Evolutionary conservation across 2,329 filamentous ascomycete genomes (phyloP).

Genomic region (Arthroderma sp.): DNA sequence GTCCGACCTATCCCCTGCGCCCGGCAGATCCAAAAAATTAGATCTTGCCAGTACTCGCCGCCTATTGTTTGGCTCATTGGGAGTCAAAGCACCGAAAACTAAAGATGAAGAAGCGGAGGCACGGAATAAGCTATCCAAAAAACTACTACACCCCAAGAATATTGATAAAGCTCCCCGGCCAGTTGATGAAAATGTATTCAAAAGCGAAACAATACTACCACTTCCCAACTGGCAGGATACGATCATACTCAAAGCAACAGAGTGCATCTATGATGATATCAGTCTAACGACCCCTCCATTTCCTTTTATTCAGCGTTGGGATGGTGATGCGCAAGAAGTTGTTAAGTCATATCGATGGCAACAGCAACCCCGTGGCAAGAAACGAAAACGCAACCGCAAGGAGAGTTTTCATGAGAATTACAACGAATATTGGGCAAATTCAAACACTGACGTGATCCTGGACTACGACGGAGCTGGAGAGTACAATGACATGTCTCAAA

Average conservation of each 20-base stretch:
- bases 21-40: conserved; percentile 31
- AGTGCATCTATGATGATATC: conserved; percentile 62
- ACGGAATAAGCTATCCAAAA: conserved; percentile 46
- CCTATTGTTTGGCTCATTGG: conserved; percentile 59
- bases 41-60: conserved; percentile 52
- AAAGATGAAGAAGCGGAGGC: conserved; percentile 55
- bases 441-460: conserved; percentile 2
- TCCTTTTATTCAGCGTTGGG: conserved; percentile 83
- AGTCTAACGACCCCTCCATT: conserved; percentile 67
- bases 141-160: conserved; percentile 29
- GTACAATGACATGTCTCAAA: too few relatives aligned
- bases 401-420: neutral
- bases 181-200: conserved; percentile 12
- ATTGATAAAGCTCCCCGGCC: conserved; percentile 18
- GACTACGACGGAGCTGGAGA: conserved; percentile 5
- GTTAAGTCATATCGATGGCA: conserved; percentile 28
- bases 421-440: neutral
- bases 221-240: conserved; percentile 59
- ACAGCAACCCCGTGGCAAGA: conserved; percentile 17
- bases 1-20: neutral
- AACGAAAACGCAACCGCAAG: conserved; percentile 40
- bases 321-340: conserved; percentile 51
- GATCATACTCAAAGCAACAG: conserved; percentile 64
- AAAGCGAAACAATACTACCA: conserved; percentile 31
- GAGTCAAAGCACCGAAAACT: conserved; percentile 53